phyloP scores from a whole-genome alignment of 805 yeast species.

The Zygotorulaspora florentina region DNA sequence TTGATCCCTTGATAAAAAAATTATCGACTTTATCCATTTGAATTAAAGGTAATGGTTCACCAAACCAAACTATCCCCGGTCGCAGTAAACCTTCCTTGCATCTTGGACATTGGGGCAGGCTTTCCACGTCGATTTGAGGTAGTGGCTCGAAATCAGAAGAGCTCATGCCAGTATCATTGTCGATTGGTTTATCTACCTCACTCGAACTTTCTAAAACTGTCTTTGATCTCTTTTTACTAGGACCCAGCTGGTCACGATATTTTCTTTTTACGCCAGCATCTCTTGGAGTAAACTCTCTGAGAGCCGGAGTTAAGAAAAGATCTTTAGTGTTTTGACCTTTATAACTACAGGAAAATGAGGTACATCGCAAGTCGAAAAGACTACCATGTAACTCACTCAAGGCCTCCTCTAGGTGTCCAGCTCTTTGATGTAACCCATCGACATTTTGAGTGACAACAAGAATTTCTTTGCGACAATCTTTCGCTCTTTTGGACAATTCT shows the following conservation, averaged over 20 bases:
- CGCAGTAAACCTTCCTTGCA: slow-evolving; percentile 66
- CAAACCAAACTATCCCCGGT: slow-evolving; percentile 94
- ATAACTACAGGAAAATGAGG: slow-evolving; percentile 68
- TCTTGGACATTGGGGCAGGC: slow-evolving; percentile 72
- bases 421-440: slow-evolving; percentile 67
- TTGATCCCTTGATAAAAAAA: slow-evolving; percentile 41
- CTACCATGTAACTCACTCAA: slow-evolving; percentile 77
- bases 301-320: slow-evolving; percentile 57
- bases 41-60: slow-evolving; percentile 73
- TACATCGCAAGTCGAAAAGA: slow-evolving; percentile 67
- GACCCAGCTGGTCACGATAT: slow-evolving; percentile 7
- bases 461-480: slow-evolving; percentile 37
- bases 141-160: slow-evolving; percentile 49
- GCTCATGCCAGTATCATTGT: slow-evolving; percentile 5
- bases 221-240: slow-evolving; percentile 12
- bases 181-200: slow-evolving; percentile 1
- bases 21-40: slow-evolving; percentile 66
- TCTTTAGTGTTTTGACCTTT: slow-evolving; percentile 47
- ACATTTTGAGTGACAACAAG: slow-evolving; percentile 79
- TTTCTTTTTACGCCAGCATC: slow-evolving; percentile 4
- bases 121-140: slow-evolving; percentile 43
- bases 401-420: slow-evolving; percentile 51
- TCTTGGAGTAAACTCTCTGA: slow-evolving; percentile 36
- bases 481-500: slow-evolving; percentile 45
- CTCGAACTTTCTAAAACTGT: background rate